phyloP scores from a whole-genome alignment of 257 asterid species.

The Solanum sparsipilum region DNA sequence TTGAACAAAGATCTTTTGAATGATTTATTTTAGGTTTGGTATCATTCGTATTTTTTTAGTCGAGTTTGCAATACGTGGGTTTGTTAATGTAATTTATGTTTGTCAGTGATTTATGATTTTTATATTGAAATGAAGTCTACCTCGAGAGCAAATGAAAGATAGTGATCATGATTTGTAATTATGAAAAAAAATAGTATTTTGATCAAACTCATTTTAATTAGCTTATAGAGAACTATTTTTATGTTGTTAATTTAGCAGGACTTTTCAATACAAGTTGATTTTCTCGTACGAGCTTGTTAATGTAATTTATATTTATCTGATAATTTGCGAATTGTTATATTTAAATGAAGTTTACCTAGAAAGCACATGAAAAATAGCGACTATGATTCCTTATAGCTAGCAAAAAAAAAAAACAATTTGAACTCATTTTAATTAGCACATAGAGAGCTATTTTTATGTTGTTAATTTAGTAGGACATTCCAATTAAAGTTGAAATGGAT shows the following conservation, averaged over 20 bases:
- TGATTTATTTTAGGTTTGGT: fast-evolving
- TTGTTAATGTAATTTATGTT: neutral
- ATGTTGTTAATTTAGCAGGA: neutral
- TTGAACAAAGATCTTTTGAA: neutral
- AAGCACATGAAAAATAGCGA: neutral
- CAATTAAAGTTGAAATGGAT: neutral
- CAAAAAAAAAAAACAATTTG: neutral
- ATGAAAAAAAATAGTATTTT: neutral
- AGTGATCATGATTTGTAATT: fast-evolving
- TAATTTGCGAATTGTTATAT: neutral
- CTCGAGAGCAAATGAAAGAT: neutral
- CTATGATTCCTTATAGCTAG: neutral
- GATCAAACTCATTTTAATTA: neutral
- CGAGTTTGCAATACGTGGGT: fast-evolving
- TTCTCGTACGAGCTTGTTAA: neutral
- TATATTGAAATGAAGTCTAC: neutral
- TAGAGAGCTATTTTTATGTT: neutral
- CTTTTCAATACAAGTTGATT: neutral
- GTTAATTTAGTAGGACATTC: neutral
- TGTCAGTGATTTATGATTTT: neutral
- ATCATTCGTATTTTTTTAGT: neutral
- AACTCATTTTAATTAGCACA: neutral
- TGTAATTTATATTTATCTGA: neutral
- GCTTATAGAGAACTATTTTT: neutral
- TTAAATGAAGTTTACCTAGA: neutral